Evolutionary conservation across 2,329 filamentous ascomycete genomes (phyloP), one percentile per base, ranked within the genome.

Genomic region (Fusarium musae): DNA sequence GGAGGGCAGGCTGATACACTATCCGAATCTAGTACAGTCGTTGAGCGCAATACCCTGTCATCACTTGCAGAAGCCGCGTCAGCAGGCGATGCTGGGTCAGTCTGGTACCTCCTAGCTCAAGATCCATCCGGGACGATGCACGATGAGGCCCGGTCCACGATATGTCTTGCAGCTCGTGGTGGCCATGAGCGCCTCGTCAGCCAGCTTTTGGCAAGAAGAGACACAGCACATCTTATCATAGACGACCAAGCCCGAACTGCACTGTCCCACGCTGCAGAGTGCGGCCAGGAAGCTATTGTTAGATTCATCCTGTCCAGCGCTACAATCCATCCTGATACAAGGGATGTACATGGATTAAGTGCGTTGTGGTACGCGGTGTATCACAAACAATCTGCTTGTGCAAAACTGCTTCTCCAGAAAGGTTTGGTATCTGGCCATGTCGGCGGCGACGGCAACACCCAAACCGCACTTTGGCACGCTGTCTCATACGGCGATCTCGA

Each of bases 241-340:
- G 52, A 67, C 6, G 30, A 3, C 2, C 4, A 23, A 6, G 46
- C 47, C 8, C 56, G 66, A 5, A 60, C 71, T 11, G 42, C 26
- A 0, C 70, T 74, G 0, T 68, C 44, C 1, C 40, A 67, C 2
- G 66, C 70, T 9, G 66, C 66, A 1, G 56, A 68, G 17, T 32
- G 23, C 3, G 62, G 66, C 0, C 57, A 43, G 2, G 42, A 34
- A 17, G 19, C 28, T 0, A 28, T 59, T 3, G 32, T 65, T 6
- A 58, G 17, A 19, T 26, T 44, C 0, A 56, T 70, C 10, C 11
- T 70, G 2, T 50, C 54, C 3, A 54, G 30, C 10, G 37, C 47
- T 1, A 49, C 34, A 2, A 37, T 66, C 5, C 62, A 59, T 0
- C 61, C 64, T 8, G 54, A 61, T 4, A 17, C n/a, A 26, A 23